Conservation (phyloP, 345 rosid genomes). For the Cardamine resedifolia region DNA sequence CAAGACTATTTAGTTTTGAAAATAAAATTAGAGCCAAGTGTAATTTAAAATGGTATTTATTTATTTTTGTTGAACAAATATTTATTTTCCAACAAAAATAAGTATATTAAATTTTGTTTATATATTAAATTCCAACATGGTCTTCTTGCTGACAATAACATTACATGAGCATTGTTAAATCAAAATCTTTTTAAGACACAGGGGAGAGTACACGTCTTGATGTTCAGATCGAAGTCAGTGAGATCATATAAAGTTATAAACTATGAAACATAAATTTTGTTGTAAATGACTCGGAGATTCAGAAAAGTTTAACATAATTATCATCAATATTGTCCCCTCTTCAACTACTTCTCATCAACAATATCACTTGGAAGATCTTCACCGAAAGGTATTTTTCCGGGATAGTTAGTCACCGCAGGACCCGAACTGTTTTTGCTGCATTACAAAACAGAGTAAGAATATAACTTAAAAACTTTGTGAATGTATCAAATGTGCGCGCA, state of each 20-base stretch:
- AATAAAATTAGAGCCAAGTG: neutral
- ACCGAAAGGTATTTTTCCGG: conserved; percentile 56
- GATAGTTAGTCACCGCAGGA: conserved; percentile 50
- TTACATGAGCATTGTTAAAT: neutral
- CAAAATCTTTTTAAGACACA: conserved; percentile 55
- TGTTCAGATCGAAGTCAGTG: conserved; percentile 68
- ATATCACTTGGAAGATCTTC: conserved; percentile 60
- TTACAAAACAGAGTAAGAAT: neutral
- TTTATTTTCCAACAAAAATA: neutral
- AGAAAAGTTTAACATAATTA: neutral
- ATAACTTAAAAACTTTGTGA: neutral
- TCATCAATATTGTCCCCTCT: neutral
- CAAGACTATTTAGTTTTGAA: neutral
- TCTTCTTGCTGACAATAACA: too few relatives aligned
- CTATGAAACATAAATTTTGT: neutral
- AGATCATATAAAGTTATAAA: conserved; percentile 44
- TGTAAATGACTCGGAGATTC: neutral
- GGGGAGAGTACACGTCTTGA: conserved; percentile 80
- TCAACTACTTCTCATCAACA: conserved; percentile 35
- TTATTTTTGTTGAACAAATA: too few relatives aligned
- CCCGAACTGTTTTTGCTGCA: conserved; percentile 52
- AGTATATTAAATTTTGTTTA: too few relatives aligned
- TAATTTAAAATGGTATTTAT: too few relatives aligned
- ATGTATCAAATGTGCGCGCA: neutral
- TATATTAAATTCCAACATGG: too few relatives aligned